Conservation (phyloP, 495 filamentous ascomycete genomes). For the Talaromyces ruber region DNA sequence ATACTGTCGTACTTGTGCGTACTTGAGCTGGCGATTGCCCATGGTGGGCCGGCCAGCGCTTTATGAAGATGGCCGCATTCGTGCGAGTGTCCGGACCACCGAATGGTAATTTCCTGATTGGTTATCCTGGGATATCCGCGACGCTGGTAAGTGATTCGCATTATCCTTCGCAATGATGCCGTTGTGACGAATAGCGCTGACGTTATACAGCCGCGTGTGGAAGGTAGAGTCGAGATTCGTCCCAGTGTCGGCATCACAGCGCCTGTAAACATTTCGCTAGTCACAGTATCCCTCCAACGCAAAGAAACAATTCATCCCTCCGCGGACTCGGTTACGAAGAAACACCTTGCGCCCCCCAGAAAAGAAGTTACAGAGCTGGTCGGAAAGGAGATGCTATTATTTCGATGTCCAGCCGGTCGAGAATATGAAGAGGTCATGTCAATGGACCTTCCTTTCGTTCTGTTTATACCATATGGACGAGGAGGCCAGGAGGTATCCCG, state of each 20-base stretch:
- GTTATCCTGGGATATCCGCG: conserved; percentile 96
- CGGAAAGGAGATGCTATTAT: conserved; percentile 90
- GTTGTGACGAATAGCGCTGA: neutral
- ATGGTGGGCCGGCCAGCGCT: conserved; percentile 35
- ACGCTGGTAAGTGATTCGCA: conserved; percentile 62
- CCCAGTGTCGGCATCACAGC: conserved; percentile 74
- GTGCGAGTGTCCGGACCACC: conserved; percentile 96
- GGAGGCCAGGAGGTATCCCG: conserved; percentile 80
- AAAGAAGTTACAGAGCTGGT: conserved; percentile 89
- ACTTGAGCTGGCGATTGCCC: conserved; percentile 25
- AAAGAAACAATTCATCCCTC: conserved; percentile 95
- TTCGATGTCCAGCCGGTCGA: conserved; percentile 72
- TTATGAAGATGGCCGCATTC: conserved; percentile 67
- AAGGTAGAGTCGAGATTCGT: conserved; percentile 96
- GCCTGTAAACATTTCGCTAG: conserved; percentile 83
- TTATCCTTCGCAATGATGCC: neutral
- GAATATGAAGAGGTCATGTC: conserved; percentile 80
- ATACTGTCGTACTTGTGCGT: neutral
- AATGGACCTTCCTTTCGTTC: conserved; percentile 97
- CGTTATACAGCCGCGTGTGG: conserved; percentile 69
- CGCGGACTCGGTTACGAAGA: conserved; percentile 88
- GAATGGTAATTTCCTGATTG: conserved; percentile 93
- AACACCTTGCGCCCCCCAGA: conserved; percentile 81
- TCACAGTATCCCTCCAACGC: conserved; percentile 86
- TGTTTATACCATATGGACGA: conserved; percentile 93